Percentiles rank a stretch among this genome's conserved stretches.
Conservation (phyloP, 768 basidiomycete species). For the Kondoa malvinella region DNA sequence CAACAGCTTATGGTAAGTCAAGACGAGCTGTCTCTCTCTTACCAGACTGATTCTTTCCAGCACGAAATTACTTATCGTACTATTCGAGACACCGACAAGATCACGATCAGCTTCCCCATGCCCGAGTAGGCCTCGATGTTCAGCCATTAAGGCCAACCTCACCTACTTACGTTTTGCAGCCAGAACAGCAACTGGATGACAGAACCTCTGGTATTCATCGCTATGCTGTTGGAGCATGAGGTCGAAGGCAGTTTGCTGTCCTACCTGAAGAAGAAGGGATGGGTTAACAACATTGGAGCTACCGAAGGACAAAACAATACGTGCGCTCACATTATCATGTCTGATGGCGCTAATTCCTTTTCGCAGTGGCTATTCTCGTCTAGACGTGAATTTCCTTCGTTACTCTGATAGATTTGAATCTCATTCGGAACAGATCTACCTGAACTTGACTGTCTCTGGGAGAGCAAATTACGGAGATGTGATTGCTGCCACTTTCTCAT, state of each 20-base stretch:
- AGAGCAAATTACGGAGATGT: neutral
- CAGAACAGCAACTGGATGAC: constrained; percentile 31
- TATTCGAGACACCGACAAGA: neutral
- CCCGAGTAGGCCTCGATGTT: neutral
- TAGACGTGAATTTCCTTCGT: neutral
- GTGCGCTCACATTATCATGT: neutral
- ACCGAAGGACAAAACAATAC: neutral
- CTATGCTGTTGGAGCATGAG: constrained; percentile 53
- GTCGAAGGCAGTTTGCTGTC: constrained; percentile 62
- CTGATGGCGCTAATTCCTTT: neutral
- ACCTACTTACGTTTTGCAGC: neutral
- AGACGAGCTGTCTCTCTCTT: neutral
- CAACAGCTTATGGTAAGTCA: neutral
- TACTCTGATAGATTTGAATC: neutral
- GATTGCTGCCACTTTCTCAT: too few relatives aligned
- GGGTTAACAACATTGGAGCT: constrained; percentile 2
- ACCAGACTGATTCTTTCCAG: neutral
- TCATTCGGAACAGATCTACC: neutral
- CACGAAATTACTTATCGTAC: neutral
- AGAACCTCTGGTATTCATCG: constrained; percentile 58
- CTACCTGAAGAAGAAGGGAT: constrained; percentile 50
- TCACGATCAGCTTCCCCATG: neutral
- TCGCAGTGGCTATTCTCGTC: neutral
- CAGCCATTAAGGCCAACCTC: neutral
- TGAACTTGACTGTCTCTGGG: neutral